A percentile compares a stretch with the other conserved stretches of the same genome.
Evolutionary conservation across 441 rosid species (phyloP).

Genomic region (Erysimum pusillum): DNA sequence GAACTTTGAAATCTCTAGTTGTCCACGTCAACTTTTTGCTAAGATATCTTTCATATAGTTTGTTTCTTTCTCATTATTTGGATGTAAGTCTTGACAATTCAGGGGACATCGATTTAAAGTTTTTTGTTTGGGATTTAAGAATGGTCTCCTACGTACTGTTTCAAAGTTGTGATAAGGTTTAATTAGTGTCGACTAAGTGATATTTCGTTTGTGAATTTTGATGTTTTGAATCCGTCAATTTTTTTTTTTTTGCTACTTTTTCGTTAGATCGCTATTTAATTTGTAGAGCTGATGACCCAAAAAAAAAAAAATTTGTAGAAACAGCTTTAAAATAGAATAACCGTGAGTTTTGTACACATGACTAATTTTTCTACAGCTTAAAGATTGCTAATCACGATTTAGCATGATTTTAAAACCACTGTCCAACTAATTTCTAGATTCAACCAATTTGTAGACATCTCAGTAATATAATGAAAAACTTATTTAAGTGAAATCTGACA

Average conservation of each 20-base stretch:
- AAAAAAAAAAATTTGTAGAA: background rate
- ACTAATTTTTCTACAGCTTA: background rate
- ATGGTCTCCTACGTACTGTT: constrained; percentile 20
- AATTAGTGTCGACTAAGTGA: constrained; percentile 24
- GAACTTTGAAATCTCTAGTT: constrained; percentile 23
- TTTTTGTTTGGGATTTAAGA: constrained; percentile 33
- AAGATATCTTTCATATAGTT: constrained; percentile 15
- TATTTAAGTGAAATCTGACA: background rate
- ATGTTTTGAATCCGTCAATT: background rate
- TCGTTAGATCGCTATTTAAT: constrained; percentile 9
- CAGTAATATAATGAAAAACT: background rate
- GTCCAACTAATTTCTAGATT: background rate
- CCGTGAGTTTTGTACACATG: background rate
- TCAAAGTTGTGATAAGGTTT: constrained; percentile 30
- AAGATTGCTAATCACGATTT: background rate
- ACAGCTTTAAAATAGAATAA: background rate
- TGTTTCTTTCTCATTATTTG: constrained; percentile 43
- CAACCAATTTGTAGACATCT: too few species aligned
- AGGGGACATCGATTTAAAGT: constrained; percentile 33
- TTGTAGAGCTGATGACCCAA: too few species aligned
- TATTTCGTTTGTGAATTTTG: constrained; percentile 28
- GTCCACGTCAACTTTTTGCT: constrained; percentile 36
- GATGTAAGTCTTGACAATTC: constrained; percentile 26
- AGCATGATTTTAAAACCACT: background rate
- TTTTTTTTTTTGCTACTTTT: background rate